phyloP scores from a whole-genome alignment of 768 basidiomycete genomes.

The Mycena latifolia region DNA sequence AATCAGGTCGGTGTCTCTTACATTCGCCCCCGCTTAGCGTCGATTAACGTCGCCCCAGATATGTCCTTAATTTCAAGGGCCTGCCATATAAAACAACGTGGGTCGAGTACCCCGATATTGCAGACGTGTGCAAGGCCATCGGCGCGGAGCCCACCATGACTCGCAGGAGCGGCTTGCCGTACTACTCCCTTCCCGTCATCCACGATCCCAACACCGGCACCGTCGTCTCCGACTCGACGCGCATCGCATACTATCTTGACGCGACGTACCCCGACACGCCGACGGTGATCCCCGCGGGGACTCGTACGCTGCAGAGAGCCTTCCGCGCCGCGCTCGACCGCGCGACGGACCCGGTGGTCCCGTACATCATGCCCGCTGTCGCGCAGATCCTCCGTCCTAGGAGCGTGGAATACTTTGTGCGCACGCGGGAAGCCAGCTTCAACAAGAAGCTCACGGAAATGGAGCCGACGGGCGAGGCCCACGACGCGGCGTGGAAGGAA shows the following conservation, averaged over 20 bases:
- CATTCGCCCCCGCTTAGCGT: conserved; percentile 38
- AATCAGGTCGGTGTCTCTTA: conserved; percentile 44
- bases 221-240: conserved; percentile 53
- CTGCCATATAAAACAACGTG: conserved; percentile 59
- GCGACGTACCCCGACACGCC: conserved; percentile 56
- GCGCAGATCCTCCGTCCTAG: conserved; percentile 38
- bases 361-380: conserved; percentile 32
- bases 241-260: conserved; percentile 64
- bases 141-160: conserved; percentile 47
- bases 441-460: conserved; percentile 52
- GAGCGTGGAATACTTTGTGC: conserved; percentile 48
- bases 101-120: conserved; percentile 66
- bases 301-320: conserved; percentile 40
- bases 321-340: conserved; percentile 30
- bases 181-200: conserved; percentile 62
- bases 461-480: conserved; percentile 43
- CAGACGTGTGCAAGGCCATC: conserved; percentile 42
- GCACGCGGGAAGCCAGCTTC: conserved; percentile 46
- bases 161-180: conserved; percentile 42
- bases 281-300: conserved; percentile 46
- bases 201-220: conserved; percentile 55
- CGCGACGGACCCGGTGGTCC: background rate
- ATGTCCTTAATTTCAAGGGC: conserved; percentile 48
- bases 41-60: conserved; percentile 40
- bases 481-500: conserved; percentile 42